Evolutionary conservation across 78 protist species (phyloP).

Genomic region (Cavenderia fasciculata): DNA sequence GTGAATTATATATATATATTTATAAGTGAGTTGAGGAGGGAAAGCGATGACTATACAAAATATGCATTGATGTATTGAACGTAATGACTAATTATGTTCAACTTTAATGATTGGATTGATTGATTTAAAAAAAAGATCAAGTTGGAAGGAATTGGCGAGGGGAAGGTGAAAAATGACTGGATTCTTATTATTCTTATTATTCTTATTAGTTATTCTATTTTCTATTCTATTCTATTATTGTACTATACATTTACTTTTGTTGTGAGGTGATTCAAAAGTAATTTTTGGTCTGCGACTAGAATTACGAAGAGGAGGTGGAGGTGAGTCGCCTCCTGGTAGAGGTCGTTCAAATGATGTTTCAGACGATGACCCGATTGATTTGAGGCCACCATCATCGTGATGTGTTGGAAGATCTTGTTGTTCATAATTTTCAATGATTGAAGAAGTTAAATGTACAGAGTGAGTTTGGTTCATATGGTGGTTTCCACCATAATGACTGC

Average conservation of each 20-base stretch:
- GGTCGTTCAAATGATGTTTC: background rate
- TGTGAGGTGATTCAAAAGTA: slow-evolving; percentile 57
- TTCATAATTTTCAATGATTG: background rate
- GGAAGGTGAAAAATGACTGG: too few species aligned
- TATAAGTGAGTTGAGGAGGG: too few species aligned
- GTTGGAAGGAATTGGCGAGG: too few species aligned
- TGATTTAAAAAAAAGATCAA: too few species aligned
- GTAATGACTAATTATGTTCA: too few species aligned
- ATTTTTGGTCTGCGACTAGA: slow-evolving; percentile 74
- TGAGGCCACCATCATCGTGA: background rate
- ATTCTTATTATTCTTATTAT: too few species aligned
- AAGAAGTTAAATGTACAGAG: background rate
- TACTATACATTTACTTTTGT: slow-evolving; percentile 50
- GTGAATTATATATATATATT: too few species aligned
- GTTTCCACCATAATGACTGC: background rate
- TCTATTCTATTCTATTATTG: too few species aligned
- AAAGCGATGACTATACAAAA: too few species aligned
- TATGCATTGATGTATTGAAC: too few species aligned
- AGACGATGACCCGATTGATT: background rate
- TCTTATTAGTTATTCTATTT: too few species aligned
- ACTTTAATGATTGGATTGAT: too few species aligned
- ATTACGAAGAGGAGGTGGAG: slow-evolving; percentile 72
- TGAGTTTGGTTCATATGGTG: background rate
- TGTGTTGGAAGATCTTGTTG: background rate
- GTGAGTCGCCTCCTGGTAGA: slow-evolving; percentile 17